Percentiles rank a stretch among this genome's conserved stretches.
Conservation (phyloP, 139 green algal genomes). For the Coccomyxa sp. region DNA sequence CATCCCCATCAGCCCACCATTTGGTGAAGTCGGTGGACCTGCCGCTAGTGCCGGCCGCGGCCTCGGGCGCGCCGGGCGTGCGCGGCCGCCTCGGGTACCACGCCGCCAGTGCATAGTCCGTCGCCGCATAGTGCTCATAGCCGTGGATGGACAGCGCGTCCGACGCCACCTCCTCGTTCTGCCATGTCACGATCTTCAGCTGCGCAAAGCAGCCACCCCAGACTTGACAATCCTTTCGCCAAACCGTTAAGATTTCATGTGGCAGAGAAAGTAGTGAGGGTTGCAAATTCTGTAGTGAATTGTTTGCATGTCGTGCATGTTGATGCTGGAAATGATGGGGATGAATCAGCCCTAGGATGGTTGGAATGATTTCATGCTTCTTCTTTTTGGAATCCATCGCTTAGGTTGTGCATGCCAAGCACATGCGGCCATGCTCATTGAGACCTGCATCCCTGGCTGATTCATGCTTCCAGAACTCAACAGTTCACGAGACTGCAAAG, state of each 20-base stretch:
- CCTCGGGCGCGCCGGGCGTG: neutral
- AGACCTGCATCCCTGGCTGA: too few species aligned
- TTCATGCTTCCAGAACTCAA: too few species aligned
- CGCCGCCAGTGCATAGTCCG: constrained; percentile 35
- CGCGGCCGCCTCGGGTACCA: constrained; percentile 5
- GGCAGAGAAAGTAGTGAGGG: neutral
- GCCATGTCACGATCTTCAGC: constrained; percentile 32
- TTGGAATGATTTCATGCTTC: too few species aligned
- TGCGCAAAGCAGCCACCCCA: neutral
- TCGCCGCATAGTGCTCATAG: constrained; percentile 23
- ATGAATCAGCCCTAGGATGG: too few species aligned
- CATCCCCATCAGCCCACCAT: constrained; percentile 50
- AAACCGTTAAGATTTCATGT: neutral
- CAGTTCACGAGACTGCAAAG: too few species aligned
- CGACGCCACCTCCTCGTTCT: constrained; percentile 40
- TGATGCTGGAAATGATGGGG: too few species aligned
- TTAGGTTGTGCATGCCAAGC: too few species aligned
- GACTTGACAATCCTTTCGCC: neutral
- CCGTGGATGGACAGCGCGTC: constrained; percentile 46
- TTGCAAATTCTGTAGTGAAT: neutral
- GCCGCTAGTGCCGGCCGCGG: neutral
- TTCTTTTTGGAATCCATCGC: too few species aligned
- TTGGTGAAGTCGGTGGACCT: constrained; percentile 6
- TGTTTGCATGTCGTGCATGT: too few species aligned
- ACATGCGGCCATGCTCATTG: too few species aligned